Conservation (phyloP, 768 basidiomycete genomes). For the Leccinum subgranulosum region DNA sequence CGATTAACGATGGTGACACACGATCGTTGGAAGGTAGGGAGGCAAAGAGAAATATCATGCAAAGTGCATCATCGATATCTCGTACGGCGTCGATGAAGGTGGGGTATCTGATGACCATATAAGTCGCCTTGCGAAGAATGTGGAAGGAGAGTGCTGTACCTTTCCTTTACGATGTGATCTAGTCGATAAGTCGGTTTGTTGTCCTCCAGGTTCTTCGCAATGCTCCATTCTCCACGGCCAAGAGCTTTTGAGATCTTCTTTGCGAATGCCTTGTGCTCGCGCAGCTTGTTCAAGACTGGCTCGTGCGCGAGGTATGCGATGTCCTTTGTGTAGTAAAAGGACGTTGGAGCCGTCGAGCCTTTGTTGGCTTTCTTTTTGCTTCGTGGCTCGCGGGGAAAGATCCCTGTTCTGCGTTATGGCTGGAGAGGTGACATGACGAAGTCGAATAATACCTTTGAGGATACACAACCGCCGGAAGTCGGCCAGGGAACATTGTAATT, state of each 20-base stretch:
- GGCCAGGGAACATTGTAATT: slow-evolving; percentile 92
- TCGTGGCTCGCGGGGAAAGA: slow-evolving; percentile 95
- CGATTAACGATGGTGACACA: slow-evolving; percentile 77
- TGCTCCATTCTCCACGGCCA: slow-evolving; percentile 92
- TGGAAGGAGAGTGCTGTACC: slow-evolving; percentile 45
- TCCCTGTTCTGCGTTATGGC: slow-evolving; percentile 51
- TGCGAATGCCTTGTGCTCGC: slow-evolving; percentile 98
- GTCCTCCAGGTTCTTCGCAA: slow-evolving; percentile 90
- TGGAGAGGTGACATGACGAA: not conserved
- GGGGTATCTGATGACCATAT: slow-evolving; percentile 67
- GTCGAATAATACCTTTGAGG: slow-evolving; percentile 69
- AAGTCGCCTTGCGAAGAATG: not conserved
- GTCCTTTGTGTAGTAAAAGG: slow-evolving; percentile 98
- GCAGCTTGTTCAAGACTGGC: slow-evolving; percentile 86
- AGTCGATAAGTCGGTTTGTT: slow-evolving; percentile 87
- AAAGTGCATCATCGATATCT: slow-evolving; percentile 96
- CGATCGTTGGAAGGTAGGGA: slow-evolving; percentile 84
- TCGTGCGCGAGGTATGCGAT: slow-evolving; percentile 97
- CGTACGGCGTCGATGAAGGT: slow-evolving; percentile 94
- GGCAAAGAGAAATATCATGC: slow-evolving; percentile 91
- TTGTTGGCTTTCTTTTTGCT: slow-evolving; percentile 94
- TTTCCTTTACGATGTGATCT: slow-evolving; percentile 97
- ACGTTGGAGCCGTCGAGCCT: slow-evolving; percentile 93
- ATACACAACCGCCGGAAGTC: slow-evolving; percentile 98
- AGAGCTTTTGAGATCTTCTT: slow-evolving; percentile 93